Evolutionary conservation across 2,329 filamentous ascomycete species (phyloP), one percentile per base, ranked within the genome.

Genomic region (Colletotrichum sojae): DNA sequence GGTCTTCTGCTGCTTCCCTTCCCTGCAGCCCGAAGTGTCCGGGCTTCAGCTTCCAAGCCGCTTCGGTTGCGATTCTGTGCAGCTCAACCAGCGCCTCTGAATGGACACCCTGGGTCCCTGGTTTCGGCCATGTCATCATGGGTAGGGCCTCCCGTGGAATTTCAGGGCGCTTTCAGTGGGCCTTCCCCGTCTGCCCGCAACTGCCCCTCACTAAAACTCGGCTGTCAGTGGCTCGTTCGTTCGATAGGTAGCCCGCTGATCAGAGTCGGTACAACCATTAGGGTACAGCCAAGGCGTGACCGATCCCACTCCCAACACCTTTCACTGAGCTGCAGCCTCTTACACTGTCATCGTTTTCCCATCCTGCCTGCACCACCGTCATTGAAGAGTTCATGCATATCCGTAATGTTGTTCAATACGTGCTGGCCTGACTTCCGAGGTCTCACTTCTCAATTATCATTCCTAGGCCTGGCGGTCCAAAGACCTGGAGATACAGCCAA

Each of bases 1-100:
- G 52, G 52, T 40, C 64, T 22, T 43, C 49, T 67, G 52, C 64
- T 43, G 40, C 57, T 25, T 43, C 43, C 52, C 48, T 56, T 61
- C 71, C 70, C 67, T 65, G 63, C 67, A 65, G 66, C 65, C 67
- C 56, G 56, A 63, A 67, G 63, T 64, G 69, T 69, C 71, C 66
- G 63, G 70, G 71, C 69, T 71, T 71, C 71, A 64, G 65, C 64
- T 72, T 71, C 71, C 69, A 69, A 71, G 64, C 67, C 60, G 64
- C 68, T 69, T 70, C 70, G 60, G 61, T 70, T 70, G 67, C 53
- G 57, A 71, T 71, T 71, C 70, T 71, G 54, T 71, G 61, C 69
- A 71, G 66, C 62, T 69, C 31, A 51, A 61, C 43, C 51, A 39
- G 25, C 56, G 45, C 55, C 9, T 69, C 31, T 69, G 62, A 69